Percentiles rank a stretch among this genome's conserved stretches.
These are phyloP conservation scores for Dictyostelium firmibasis DNA, from an alignment of 78 protist genomes.

Conservation along the genomic window DNA sequence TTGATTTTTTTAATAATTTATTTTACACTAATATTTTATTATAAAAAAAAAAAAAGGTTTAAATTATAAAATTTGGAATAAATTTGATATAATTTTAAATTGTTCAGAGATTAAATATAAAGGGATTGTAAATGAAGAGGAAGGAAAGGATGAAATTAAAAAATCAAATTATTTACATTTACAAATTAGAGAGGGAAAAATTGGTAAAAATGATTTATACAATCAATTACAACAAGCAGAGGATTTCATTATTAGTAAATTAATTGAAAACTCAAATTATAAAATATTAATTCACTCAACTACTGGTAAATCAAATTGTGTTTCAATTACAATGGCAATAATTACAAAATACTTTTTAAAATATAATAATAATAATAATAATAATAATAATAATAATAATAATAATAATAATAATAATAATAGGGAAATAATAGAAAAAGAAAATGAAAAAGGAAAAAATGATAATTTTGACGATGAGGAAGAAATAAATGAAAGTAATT, in stretches of 20 bases:
- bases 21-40: not conserved
- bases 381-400: not conserved
- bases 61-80: not conserved
- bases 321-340: not conserved
- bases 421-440: not conserved
- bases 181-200: slow-evolving; percentile 48
- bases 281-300: slow-evolving; percentile 43
- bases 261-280: not conserved
- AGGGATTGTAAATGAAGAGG: not conserved
- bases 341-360: slow-evolving; percentile 26
- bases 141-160: not conserved
- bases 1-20: not conserved
- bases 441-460: not conserved
- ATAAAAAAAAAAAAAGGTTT: not conserved
- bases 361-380: not conserved
- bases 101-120: not conserved
- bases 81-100: slow-evolving; percentile 31
- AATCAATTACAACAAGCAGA: slow-evolving; percentile 5
- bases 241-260: not conserved
- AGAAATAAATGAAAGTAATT: not conserved
- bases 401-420: not conserved
- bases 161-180: slow-evolving; percentile 1
- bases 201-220: slow-evolving; percentile 16
- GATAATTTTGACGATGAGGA: not conserved
- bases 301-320: slow-evolving; percentile 43